Conservation (phyloP, 768 basidiomycete genomes). For the Termitomyces sp. region DNA sequence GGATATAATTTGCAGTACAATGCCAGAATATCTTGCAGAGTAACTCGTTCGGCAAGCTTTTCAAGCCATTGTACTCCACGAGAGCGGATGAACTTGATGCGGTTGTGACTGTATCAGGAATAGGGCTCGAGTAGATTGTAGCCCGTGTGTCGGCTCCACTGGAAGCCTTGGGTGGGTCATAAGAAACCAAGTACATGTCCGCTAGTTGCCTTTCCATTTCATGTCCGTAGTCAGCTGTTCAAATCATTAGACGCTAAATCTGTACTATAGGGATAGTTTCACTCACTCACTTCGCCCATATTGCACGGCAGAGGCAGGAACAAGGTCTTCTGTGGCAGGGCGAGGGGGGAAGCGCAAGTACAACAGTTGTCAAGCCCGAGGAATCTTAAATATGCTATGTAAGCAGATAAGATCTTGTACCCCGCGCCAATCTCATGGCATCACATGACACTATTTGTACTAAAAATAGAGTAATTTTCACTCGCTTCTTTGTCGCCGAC, state of each 20-base stretch:
- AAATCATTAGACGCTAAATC: background rate
- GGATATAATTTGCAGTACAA: background rate
- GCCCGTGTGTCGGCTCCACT: background rate
- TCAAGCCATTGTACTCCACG: background rate
- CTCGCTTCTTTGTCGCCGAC: background rate
- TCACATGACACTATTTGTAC: no score
- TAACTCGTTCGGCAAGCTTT: conserved; percentile 5
- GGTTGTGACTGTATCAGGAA: background rate
- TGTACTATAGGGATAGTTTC: background rate
- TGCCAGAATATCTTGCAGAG: conserved; percentile 9
- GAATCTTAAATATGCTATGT: background rate
- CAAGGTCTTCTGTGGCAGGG: background rate
- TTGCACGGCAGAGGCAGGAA: background rate
- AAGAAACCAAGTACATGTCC: background rate
- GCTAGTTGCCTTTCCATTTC: conserved; percentile 6
- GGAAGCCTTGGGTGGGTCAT: background rate
- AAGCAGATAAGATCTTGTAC: background rate
- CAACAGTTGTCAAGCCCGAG: background rate
- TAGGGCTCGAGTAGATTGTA: background rate
- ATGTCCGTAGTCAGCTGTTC: background rate
- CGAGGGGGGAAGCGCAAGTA: background rate
- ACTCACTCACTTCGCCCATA: conserved; percentile 10
- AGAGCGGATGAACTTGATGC: background rate
- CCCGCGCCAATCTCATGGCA: no score
- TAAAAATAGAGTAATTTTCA: no score